Evolutionary conservation across 257 asterid species (phyloP).

Genomic region (Linderniella brevidens): DNA sequence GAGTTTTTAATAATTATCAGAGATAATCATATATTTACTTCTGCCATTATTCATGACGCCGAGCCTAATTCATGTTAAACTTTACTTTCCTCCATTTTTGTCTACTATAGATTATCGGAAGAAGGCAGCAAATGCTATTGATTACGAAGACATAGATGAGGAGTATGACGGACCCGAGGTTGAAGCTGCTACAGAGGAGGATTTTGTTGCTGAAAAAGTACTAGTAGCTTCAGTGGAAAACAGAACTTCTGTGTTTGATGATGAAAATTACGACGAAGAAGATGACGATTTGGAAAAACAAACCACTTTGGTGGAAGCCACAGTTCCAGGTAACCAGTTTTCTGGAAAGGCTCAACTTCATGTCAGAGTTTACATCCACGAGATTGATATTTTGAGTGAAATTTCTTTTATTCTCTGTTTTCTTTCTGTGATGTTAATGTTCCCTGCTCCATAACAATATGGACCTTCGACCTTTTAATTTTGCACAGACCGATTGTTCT

Average conservation of each 20-base stretch:
- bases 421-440: too few species aligned
- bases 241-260: slow-evolving; percentile 52
- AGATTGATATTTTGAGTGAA: too few species aligned
- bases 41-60: too few species aligned
- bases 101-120: slow-evolving; percentile 51
- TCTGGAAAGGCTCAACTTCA: slow-evolving; percentile 40
- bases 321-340: slow-evolving; percentile 20
- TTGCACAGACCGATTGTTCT: too few species aligned
- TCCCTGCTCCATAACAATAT: too few species aligned
- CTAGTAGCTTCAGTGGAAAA: slow-evolving; percentile 35
- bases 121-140: slow-evolving; percentile 96
- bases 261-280: slow-evolving; percentile 85
- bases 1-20: too few species aligned
- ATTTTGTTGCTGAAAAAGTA: slow-evolving; percentile 47
- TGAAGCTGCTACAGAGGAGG: slow-evolving; percentile 79
- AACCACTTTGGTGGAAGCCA: slow-evolving; percentile 26
- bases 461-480: too few species aligned
- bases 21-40: too few species aligned
- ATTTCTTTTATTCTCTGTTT: too few species aligned
- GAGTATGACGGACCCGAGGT: slow-evolving; percentile 98
- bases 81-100: slow-evolving; percentile 3
- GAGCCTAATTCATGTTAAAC: neutral
- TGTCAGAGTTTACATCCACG: neutral
- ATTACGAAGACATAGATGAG: slow-evolving; percentile 95
- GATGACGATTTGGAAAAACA: slow-evolving; percentile 54